Conservation (phyloP, 2,329 filamentous ascomycete genomes). For the Septoria petroselini region DNA sequence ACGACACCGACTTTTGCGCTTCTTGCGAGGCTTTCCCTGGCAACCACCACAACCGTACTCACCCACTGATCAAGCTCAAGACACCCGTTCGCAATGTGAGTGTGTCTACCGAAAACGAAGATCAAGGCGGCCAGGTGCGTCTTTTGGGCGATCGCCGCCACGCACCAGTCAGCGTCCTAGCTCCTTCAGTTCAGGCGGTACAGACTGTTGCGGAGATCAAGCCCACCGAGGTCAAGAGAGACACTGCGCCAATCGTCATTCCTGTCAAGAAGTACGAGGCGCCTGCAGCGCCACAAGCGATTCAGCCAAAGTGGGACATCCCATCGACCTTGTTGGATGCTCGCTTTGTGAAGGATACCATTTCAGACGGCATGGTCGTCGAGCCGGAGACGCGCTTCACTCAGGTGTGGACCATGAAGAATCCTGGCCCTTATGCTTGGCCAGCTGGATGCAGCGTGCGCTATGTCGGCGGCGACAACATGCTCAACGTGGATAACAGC, state of each 20-base stretch:
- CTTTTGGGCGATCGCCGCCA: conserved; percentile 65
- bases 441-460: conserved; percentile 85
- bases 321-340: conserved; percentile 52
- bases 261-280: conserved; percentile 29
- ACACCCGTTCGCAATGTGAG: conserved; percentile 84
- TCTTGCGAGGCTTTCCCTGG: conserved; percentile 84
- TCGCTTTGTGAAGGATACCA: conserved; percentile 72
- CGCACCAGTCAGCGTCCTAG: conserved; percentile 20
- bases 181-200: conserved; percentile 58
- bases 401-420: conserved; percentile 88
- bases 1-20: conserved; percentile 92
- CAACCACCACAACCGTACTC: conserved; percentile 89
- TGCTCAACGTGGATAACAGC: conserved; percentile 82
- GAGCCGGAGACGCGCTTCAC: conserved; percentile 71
- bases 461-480: conserved; percentile 91
- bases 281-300: conserved; percentile 23
- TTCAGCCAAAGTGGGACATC: conserved; percentile 21
- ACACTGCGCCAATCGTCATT: conserved; percentile 28
- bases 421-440: conserved; percentile 76
- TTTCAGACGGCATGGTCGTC: conserved; percentile 73
- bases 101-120: conserved; percentile 79
- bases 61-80: conserved; percentile 95
- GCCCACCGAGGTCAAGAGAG: conserved; percentile 46
- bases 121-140: conserved; percentile 65
- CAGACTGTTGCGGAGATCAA: conserved; percentile 72